A percentile compares a stretch with the other conserved stretches of the same genome.
Evolutionary conservation across 371 early-diverging fungal genomes (phyloP).

Genomic region (Mortierella sp.): DNA sequence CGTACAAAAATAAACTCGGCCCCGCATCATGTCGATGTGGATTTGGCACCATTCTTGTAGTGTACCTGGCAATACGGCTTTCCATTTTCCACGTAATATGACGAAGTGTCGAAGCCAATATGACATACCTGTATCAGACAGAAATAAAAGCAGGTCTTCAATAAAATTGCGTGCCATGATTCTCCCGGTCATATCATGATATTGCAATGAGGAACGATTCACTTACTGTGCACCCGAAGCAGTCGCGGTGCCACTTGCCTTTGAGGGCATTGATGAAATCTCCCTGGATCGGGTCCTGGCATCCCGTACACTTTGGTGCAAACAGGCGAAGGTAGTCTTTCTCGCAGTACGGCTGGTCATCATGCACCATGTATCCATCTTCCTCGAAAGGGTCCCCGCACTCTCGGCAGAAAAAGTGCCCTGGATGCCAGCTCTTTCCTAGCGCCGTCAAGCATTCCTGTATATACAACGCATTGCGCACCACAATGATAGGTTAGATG

Average conservation of each 20-base stretch:
- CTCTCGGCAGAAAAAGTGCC: conserved; percentile 83
- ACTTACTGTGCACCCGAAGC: conserved; percentile 78
- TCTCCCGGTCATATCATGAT: too few relatives aligned
- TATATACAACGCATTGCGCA: too few relatives aligned
- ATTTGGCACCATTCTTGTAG: conserved; percentile 53
- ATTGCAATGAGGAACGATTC: too few relatives aligned
- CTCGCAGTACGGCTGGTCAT: conserved; percentile 81
- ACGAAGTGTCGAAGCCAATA: conserved; percentile 58
- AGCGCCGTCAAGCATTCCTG: conserved; percentile 71
- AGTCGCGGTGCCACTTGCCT: conserved; percentile 76
- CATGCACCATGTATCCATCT: conserved; percentile 74
- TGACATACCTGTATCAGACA: conserved; percentile 59
- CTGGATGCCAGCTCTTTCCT: conserved; percentile 77
- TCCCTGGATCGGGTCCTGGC: conserved; percentile 68
- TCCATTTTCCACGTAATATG: conserved; percentile 64
- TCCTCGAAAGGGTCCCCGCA: conserved; percentile 75
- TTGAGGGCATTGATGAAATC: conserved; percentile 71
- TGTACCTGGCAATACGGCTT: conserved; percentile 74
- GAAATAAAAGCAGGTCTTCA: not conserved
- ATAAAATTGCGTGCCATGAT: not conserved
- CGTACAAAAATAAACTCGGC: too few relatives aligned
- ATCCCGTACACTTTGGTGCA: conserved; percentile 71
- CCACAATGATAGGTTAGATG: too few relatives aligned
- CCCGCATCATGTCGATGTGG: not conserved
- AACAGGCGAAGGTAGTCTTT: conserved; percentile 74